Percentiles rank a stretch among this genome's conserved stretches.
These are phyloP conservation scores for Pleurotus ostreatus DNA, from an alignment of 768 basidiomycete genomes.

Conservation along the genomic window DNA sequence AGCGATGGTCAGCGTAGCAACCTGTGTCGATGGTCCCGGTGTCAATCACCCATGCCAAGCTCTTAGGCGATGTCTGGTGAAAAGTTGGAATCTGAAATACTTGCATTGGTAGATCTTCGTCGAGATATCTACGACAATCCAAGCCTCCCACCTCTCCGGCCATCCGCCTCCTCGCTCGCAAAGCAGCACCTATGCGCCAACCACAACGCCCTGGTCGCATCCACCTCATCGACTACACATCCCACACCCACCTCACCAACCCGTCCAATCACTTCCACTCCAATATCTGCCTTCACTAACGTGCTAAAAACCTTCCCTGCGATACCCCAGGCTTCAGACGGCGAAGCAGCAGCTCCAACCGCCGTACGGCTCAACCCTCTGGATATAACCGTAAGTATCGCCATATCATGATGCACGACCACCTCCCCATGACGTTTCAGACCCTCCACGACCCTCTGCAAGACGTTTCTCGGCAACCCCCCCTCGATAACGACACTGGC, in stretches of 20 bases:
- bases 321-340: background rate
- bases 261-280: slow-evolving; percentile 3
- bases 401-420: slow-evolving; percentile 2
- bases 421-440: background rate
- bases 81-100: background rate
- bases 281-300: background rate
- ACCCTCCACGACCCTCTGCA: background rate
- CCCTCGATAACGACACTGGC: slow-evolving; percentile 4
- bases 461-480: background rate
- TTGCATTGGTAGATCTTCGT: background rate
- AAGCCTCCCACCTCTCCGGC: background rate
- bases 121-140: background rate
- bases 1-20: background rate
- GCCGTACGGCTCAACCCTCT: background rate
- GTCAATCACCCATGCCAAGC: background rate
- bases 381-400: slow-evolving; percentile 1
- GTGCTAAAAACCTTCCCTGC: slow-evolving; percentile 1
- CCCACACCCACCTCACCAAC: slow-evolving; percentile 4
- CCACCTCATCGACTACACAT: slow-evolving; percentile 3
- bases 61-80: background rate
- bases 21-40: background rate
- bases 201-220: slow-evolving; percentile 4
- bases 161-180: background rate
- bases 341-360: too few species aligned
- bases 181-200: slow-evolving; percentile 6